Conservation (phyloP, 441 rosid species). For the Francoa sonchifolia region DNA sequence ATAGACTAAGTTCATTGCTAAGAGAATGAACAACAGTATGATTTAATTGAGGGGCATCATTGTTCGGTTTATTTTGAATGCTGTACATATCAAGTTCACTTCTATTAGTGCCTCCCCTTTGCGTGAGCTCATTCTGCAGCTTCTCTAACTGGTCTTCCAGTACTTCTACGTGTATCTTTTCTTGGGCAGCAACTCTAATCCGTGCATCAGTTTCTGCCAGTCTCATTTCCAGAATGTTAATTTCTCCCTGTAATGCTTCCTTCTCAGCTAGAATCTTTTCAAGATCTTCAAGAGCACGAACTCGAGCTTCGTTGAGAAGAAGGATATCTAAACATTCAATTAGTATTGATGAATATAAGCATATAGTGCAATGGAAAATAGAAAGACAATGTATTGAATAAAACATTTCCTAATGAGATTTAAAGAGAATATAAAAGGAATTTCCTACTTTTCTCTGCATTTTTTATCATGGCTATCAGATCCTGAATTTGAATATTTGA, state of each 20-base stretch:
- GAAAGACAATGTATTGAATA: background rate
- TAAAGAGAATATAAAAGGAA: slow-evolving; percentile 6
- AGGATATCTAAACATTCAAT: slow-evolving; percentile 46
- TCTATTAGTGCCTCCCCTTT: slow-evolving; percentile 20
- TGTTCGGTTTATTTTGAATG: slow-evolving; percentile 16
- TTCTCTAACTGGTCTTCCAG: slow-evolving; percentile 64
- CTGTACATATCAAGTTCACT: slow-evolving; percentile 13
- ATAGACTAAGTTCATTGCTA: slow-evolving; percentile 41
- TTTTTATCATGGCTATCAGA: slow-evolving; percentile 63
- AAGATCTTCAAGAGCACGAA: slow-evolving; percentile 64
- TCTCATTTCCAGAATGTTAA: slow-evolving; percentile 50
- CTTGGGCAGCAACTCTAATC: slow-evolving; percentile 60
- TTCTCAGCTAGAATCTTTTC: slow-evolving; percentile 57
- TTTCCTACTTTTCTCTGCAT: slow-evolving; percentile 66
- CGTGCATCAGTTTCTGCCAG: slow-evolving; percentile 78
- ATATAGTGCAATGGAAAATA: background rate
- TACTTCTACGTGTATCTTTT: slow-evolving; percentile 56
- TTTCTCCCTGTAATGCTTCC: slow-evolving; percentile 65
- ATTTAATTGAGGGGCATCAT: slow-evolving; percentile 19
- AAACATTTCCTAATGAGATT: slow-evolving; percentile 1
- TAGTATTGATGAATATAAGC: slow-evolving; percentile 4
- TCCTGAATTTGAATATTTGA: slow-evolving; percentile 48
- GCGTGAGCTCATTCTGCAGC: slow-evolving; percentile 41
- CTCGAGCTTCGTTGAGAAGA: slow-evolving; percentile 77
- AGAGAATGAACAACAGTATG: slow-evolving; percentile 31